These are phyloP conservation scores for Lasiodiplodia sp. DNA, from an alignment of 2,329 filamentous ascomycete genomes.

Conservation along the genomic window DNA sequence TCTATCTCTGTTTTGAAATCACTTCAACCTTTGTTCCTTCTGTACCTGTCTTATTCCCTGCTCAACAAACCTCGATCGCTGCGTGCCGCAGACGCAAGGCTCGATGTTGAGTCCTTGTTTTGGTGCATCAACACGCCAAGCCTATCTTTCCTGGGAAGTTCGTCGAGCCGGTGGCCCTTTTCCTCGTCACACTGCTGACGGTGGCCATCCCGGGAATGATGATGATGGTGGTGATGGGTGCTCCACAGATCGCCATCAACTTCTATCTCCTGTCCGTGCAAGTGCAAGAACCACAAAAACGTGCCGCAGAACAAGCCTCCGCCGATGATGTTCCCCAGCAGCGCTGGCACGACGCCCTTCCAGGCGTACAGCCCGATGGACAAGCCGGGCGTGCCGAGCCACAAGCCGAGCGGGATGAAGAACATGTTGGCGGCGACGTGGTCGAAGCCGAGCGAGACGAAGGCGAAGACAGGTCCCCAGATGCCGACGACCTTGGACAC, in stretches of 20 bases:
- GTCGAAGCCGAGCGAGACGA: conserved; percentile 38
- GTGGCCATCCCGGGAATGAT: background rate
- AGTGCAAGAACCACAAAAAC: conserved; percentile 22
- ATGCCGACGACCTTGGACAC: conserved; percentile 38
- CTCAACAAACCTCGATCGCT: background rate
- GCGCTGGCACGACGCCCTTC: conserved; percentile 39
- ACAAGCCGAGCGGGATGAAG: conserved; percentile 39
- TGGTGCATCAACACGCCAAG: background rate
- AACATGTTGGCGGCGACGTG: conserved; percentile 43
- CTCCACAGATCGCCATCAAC: conserved; percentile 14
- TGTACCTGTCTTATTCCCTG: background rate
- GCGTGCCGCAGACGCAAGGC: background rate
- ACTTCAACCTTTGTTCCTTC: background rate
- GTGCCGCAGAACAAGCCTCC: conserved; percentile 29
- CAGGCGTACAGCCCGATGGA: conserved; percentile 39
- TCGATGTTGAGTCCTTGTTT: conserved; percentile 1
- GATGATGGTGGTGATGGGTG: background rate
- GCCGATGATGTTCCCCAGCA: conserved; percentile 38
- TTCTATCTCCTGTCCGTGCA: conserved; percentile 1
- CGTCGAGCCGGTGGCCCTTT: background rate
- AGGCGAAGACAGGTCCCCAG: conserved; percentile 39
- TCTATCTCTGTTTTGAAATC: background rate
- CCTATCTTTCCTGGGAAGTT: conserved; percentile 1
- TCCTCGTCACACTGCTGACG: conserved; percentile 8
- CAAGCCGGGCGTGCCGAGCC: conserved; percentile 33